phyloP scores from a whole-genome alignment of 768 basidiomycete species.

The Fomitopsis pulvina region DNA sequence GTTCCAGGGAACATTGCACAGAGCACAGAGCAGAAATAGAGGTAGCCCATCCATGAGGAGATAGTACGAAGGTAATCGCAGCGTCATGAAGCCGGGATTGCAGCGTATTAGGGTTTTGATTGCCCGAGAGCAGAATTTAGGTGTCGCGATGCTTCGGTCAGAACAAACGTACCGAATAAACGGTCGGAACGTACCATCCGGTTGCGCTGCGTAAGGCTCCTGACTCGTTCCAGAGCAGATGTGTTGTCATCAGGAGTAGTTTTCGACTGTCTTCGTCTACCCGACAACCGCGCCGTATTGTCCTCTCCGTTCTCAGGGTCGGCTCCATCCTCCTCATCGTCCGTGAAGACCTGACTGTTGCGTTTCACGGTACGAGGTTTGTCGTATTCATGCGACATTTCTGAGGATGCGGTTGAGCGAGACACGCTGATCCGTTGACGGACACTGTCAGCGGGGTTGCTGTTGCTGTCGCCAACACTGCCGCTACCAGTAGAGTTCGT shows the following conservation, averaged over 20 bases:
- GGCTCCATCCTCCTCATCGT: conserved; percentile 44
- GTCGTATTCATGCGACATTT: conserved; percentile 38
- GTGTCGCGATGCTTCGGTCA: conserved; percentile 1
- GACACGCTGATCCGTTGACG: conserved; percentile 27
- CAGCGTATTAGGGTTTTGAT: neutral
- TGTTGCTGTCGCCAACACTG: conserved; percentile 54
- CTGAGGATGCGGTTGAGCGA: conserved; percentile 21
- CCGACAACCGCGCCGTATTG: conserved; percentile 43
- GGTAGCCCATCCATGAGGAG: too few species aligned
- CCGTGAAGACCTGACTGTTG: conserved; percentile 19
- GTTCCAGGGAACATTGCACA: too few species aligned
- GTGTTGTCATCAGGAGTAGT: conserved; percentile 37
- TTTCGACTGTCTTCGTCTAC: conserved; percentile 23
- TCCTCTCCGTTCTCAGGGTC: conserved; percentile 54
- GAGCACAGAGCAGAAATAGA: too few species aligned
- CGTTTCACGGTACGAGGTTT: conserved; percentile 21
- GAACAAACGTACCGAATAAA: conserved; percentile 4
- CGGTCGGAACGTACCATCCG: conserved; percentile 48
- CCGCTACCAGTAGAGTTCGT: conserved; percentile 83
- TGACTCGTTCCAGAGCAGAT: conserved; percentile 58
- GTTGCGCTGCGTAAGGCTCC: conserved; percentile 65
- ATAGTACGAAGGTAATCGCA: conserved; percentile 8
- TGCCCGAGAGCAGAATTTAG: neutral
- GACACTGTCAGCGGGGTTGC: conserved; percentile 31
- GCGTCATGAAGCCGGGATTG: neutral